Base-by-base conservation (phyloP, 2,329 filamentous ascomycete genomes). In the Aspergillus caelatus region DNA sequence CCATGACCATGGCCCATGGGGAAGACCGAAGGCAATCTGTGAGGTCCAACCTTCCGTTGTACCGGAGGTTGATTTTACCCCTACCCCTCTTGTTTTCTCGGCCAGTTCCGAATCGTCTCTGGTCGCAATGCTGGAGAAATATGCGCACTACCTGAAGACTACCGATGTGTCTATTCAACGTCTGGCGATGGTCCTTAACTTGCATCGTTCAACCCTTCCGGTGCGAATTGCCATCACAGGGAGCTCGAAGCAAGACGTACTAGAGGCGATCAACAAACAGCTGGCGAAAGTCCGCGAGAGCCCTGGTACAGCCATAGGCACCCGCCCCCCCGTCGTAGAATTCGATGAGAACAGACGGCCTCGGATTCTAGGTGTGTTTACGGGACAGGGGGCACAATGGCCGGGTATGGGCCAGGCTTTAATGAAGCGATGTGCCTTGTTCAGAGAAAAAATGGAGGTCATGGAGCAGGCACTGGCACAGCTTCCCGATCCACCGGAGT, bases 351-450 rank as follows among this genome's bases (percentile, higher is more conserved):
- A 43, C 34, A 53, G 23, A 60, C 58, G 34, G 32, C 50, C 65
- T 34, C 19, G 41, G 41, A 50, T 72, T 19, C 62, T 72, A 10
- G 70, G 68, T 26, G 64, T 75, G 1, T 75, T 75, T 53, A 74
- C 73, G 30, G 73, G 73, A 1, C 73, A 75, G 50, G 73, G 73
- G 34, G 72, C 72, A 4, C 73, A 75, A 56, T 75, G 72, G 72
- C 64, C 68, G 26, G 39, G 48, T 8, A 75, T 75, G 73, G 73
- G 71, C 32, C 65, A 65, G 5, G 64, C 63, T 41, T 26, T 73
- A n/a, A 36, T 73, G 2, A 41, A 43, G 5, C 60, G 50, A 26
- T 68, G 61, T n/a, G 34, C 62, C 1, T 36, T 71, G 23, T 63
- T 66, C 3, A 41, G 46, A 28, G 59, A 65, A 30, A 68, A 64